Conservation (phyloP, 2,329 filamentous ascomycete genomes). For the Fusarium goolgardi region DNA sequence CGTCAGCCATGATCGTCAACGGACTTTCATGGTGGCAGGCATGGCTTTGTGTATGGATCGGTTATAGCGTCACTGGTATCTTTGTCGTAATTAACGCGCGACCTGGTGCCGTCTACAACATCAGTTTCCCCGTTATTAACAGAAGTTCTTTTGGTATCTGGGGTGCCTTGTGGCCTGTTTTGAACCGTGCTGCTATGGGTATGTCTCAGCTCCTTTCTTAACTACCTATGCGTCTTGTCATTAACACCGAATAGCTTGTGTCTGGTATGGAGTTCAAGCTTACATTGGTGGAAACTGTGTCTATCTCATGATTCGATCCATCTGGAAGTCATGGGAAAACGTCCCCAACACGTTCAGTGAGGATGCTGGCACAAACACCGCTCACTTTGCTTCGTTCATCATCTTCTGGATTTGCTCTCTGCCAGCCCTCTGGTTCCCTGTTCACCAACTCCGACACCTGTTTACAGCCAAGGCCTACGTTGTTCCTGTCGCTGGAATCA, state of each 20-base stretch:
- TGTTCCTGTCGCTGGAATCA: slow-evolving; percentile 83
- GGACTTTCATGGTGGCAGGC: slow-evolving; percentile 93
- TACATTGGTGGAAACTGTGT: slow-evolving; percentile 90
- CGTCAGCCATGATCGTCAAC: slow-evolving; percentile 80
- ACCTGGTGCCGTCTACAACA: slow-evolving; percentile 88
- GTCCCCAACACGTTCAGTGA: slow-evolving; percentile 75
- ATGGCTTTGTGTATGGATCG: slow-evolving; percentile 88
- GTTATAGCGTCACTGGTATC: slow-evolving; percentile 79
- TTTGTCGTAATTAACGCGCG: slow-evolving; percentile 84
- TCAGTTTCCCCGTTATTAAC: slow-evolving; percentile 85
- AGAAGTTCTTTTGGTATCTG: slow-evolving; percentile 88
- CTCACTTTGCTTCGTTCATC: slow-evolving; percentile 84
- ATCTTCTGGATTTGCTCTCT: slow-evolving; percentile 86
- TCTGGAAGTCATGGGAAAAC: slow-evolving; percentile 77
- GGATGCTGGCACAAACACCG: slow-evolving; percentile 76
- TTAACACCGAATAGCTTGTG: slow-evolving; percentile 65
- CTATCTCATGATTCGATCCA: slow-evolving; percentile 87
- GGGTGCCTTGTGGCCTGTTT: slow-evolving; percentile 88
- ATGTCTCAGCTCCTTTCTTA: slow-evolving; percentile 35
- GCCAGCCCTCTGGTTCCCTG: slow-evolving; percentile 88
- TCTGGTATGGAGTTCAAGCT: slow-evolving; percentile 88
- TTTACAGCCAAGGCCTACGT: slow-evolving; percentile 92
- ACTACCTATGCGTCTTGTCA: not conserved
- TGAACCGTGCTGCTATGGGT: slow-evolving; percentile 87
- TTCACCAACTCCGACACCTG: slow-evolving; percentile 87